Evolutionary conservation across 371 early-diverging fungal genomes (phyloP).

Genomic region (Mortierella sp.): DNA sequence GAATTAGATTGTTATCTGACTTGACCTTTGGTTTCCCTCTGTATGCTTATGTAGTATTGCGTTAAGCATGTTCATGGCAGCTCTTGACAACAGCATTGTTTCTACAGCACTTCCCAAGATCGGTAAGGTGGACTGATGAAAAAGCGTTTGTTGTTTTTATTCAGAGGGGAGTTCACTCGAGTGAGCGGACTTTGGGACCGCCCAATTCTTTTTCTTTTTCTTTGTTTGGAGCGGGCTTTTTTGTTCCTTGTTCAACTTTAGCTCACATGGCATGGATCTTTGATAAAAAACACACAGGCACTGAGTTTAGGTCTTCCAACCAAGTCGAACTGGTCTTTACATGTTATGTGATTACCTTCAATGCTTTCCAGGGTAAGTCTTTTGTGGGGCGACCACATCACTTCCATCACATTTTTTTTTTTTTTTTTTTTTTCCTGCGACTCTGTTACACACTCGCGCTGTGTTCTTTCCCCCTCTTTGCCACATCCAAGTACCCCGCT

Average conservation of each 20-base stretch:
- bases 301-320: constrained; percentile 59
- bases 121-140: constrained; percentile 13
- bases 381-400: too few species aligned
- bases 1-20: neutral
- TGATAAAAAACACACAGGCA: constrained; percentile 8
- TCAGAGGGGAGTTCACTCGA: too few species aligned
- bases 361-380: constrained; percentile 54
- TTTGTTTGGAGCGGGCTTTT: too few species aligned
- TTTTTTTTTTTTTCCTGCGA: neutral
- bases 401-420: neutral
- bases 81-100: constrained; percentile 64
- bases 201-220: too few species aligned
- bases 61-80: constrained; percentile 71
- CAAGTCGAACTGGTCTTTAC: constrained; percentile 58
- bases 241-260: constrained; percentile 16
- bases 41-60: constrained; percentile 26
- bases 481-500: too few species aligned
- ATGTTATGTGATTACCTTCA: constrained; percentile 61
- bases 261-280: constrained; percentile 51
- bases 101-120: constrained; percentile 57
- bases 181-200: too few species aligned
- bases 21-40: neutral
- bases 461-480: too few species aligned
- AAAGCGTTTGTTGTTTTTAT: neutral
- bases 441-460: too few species aligned